A percentile compares a stretch with the other conserved stretches of the same genome.
Conservation (phyloP, 306 rosid genomes). For the Prunus persica region Prunus_persica_NCBIv2 NC_034009.1:4654501-4655000, state of each 20-base stretch:
- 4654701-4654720: background rate
- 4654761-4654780: background rate
- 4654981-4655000: background rate
- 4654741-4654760: background rate
- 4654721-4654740: background rate
- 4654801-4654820: background rate
- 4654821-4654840: background rate
- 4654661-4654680: background rate
- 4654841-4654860: background rate
- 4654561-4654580: background rate
- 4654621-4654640: background rate
- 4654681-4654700: background rate
- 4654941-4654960: background rate
- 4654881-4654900: background rate
- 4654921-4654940: background rate
- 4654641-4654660: background rate
- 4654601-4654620: background rate
- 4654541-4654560: background rate
- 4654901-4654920: background rate
- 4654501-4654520: background rate
- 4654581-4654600: background rate
- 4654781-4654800: background rate
- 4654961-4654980: background rate
- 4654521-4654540: background rate
- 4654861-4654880: background rate